These are phyloP conservation scores for Amphicarpaea edgeworthii DNA, from an alignment of 306 rosid genomes.

Conservation along the genomic window DNA sequence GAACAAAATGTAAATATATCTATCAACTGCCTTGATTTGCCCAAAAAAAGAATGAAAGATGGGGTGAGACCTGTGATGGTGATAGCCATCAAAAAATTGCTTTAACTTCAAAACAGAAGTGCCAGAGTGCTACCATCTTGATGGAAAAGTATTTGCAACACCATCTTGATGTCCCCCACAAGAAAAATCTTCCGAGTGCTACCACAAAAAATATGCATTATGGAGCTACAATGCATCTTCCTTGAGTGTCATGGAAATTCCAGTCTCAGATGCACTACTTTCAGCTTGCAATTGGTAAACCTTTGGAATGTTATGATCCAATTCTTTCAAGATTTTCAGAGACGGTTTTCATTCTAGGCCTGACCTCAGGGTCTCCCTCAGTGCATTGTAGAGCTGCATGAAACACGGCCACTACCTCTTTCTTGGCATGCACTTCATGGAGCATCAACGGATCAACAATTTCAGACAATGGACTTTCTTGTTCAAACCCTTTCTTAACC, in stretches of 20 bases:
- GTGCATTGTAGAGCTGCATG: slow-evolving; percentile 90
- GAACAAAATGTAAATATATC: slow-evolving; percentile 50
- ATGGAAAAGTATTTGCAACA: slow-evolving; percentile 35
- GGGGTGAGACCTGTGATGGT: slow-evolving; percentile 38
- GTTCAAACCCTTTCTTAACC: slow-evolving; percentile 93
- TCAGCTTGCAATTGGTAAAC: slow-evolving; percentile 6
- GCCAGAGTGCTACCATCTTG: no score
- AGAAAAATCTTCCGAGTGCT: slow-evolving; percentile 44
- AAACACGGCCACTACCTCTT: slow-evolving; percentile 88
- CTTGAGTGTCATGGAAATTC: slow-evolving; percentile 18
- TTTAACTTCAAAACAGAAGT: slow-evolving; percentile 43
- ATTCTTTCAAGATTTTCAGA: slow-evolving; percentile 89
- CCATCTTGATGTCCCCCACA: slow-evolving; percentile 47
- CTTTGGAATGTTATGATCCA: slow-evolving; percentile 47
- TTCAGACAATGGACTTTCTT: slow-evolving; percentile 86
- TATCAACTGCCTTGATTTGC: slow-evolving; percentile 41
- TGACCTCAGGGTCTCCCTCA: slow-evolving; percentile 82
- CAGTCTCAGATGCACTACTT: slow-evolving; percentile 34
- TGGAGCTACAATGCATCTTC: slow-evolving; percentile 28
- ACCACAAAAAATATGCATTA: slow-evolving; percentile 47
- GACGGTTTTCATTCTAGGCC: slow-evolving; percentile 92
- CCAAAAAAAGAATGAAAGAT: slow-evolving; percentile 35
- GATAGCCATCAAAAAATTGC: slow-evolving; percentile 37
- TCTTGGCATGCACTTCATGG: slow-evolving; percentile 91
- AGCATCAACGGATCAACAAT: slow-evolving; percentile 88